A percentile compares a stretch with the other conserved stretches of the same genome.
phyloP scores from a whole-genome alignment of 257 asterid species.

The Nicotiana knightiana region DNA sequence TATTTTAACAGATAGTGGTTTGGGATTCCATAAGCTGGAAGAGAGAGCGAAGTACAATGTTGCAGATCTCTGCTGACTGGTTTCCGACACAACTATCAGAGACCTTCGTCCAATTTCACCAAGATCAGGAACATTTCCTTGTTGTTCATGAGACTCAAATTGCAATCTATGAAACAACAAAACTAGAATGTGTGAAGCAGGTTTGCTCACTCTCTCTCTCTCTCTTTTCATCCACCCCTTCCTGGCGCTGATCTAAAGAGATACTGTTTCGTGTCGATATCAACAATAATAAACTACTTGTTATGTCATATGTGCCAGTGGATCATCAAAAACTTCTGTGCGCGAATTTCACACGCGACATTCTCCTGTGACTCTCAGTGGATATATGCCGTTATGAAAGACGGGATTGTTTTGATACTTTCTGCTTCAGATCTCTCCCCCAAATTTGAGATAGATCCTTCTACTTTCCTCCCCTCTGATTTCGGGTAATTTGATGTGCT shows the following conservation, averaged over 20 bases:
- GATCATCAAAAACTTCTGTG: conserved; percentile 57
- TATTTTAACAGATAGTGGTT: conserved; percentile 41
- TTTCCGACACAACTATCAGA: conserved; percentile 41
- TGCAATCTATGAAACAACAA: conserved; percentile 52
- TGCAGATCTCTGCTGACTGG: conserved; percentile 52
- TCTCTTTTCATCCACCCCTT: not conserved
- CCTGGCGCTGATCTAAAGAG: not conserved
- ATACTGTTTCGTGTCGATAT: not conserved
- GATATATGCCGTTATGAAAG: conserved; percentile 55
- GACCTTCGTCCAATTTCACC: conserved; percentile 48
- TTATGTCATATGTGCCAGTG: conserved; percentile 30
- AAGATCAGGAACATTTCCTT: conserved; percentile 53
- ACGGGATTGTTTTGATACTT: conserved; percentile 56
- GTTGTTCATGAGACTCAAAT: conserved; percentile 76
- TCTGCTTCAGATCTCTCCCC: conserved; percentile 49
- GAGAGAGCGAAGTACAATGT: conserved; percentile 38
- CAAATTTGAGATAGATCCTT: conserved; percentile 60
- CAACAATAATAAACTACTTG: not conserved
- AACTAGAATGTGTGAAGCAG: conserved; percentile 60
- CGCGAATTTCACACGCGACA: conserved; percentile 54
- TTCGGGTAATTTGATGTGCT: conserved; percentile 27
- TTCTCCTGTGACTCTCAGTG: conserved; percentile 49
- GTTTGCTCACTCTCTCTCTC: conserved; percentile 18
- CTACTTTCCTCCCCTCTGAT: conserved; percentile 45
- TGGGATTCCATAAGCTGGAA: conserved; percentile 67